A percentile compares a stretch with the other conserved stretches of the same genome.
These are phyloP conservation scores for Annulohypoxylon maeteangense DNA, from an alignment of 495 filamentous ascomycete species.

Conservation along the genomic window DNA sequence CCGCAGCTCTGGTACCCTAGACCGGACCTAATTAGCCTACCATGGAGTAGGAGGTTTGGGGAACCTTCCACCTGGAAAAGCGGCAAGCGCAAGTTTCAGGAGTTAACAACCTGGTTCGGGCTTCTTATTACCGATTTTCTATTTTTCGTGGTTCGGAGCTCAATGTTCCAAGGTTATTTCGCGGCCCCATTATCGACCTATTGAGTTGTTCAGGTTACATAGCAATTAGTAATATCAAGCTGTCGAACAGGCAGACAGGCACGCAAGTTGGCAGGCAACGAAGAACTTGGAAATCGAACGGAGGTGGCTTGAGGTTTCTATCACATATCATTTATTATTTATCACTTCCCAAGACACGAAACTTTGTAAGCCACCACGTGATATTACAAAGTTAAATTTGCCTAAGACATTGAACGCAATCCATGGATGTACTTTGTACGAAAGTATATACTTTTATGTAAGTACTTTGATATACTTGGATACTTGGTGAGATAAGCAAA, in stretches of 20 bases:
- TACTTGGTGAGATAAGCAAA: neutral
- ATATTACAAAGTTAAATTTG: conserved; percentile 4
- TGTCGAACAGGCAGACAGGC: neutral
- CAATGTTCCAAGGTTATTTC: neutral
- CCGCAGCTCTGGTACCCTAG: conserved; percentile 1
- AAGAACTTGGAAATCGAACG: neutral
- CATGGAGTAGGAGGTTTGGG: neutral
- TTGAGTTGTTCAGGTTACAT: neutral
- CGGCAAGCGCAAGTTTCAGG: neutral
- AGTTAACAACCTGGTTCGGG: neutral
- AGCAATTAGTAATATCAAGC: neutral
- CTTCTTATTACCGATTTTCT: conserved; percentile 1
- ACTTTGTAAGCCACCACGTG: conserved; percentile 11
- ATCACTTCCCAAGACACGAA: neutral
- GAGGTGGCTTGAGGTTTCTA: neutral
- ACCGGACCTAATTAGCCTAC: neutral
- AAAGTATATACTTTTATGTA: neutral
- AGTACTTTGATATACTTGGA: neutral
- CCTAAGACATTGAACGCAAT: neutral
- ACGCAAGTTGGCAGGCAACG: neutral
- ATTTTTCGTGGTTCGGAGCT: neutral
- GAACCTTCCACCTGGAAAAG: neutral
- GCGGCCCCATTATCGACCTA: neutral
- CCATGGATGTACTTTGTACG: neutral
- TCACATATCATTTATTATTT: conserved; percentile 1